Base-by-base conservation (phyloP, 1,284 basidiomycete species). In the Rhodotorula sp. region DNA sequence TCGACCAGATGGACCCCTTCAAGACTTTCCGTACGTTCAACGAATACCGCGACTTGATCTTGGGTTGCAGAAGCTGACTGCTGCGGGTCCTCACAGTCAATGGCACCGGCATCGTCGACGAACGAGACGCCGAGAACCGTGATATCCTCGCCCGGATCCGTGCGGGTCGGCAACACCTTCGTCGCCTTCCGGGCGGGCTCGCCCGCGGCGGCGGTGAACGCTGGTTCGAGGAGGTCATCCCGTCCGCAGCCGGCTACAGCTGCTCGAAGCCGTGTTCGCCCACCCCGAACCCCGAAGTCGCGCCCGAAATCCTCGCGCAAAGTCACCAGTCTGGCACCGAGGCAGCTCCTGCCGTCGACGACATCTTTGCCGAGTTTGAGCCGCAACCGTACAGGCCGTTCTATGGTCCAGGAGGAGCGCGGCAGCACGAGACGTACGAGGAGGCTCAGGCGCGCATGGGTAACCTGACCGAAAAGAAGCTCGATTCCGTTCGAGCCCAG, bases 181-280 rank as follows among this genome's bases (percentile, higher is more conserved):
- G 64, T 16, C 26, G 47, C 18, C n/a, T 76, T 2, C 75, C 75
- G 0, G 75, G 75, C 19, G 75, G 75, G 1, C 45, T 64, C 8
- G 66, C 68, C 19, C 55, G 72, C 12, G 75, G 75, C 8, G 72
- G 70, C 5, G 75, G 75, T 2, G 72, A 74, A 59, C 34, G 58
- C 2, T 74, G 75, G 75, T 72, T 66, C 60, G 52, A 68, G 56
- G 70, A 71, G 8, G 47, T 63, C 28, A 63, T 63, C 21, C 62
- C 62, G 8, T 63, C 62, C 38, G 62, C 62, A 0, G 28, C 28
- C 6, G 62, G 55, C 26, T 55, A 55, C 54, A 55, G 26, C 26
- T 55, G 54, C 26, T 55, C 54, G 15, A n/a, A 55, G 16, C 26
- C 54, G 26, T 45, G 18, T n/a, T 66, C 43, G 28, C 5, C 48